A percentile compares a stretch with the other conserved stretches of the same genome.
Evolutionary conservation across 2,329 filamentous ascomycete genomes (phyloP).

Genomic region (Fusarium sp.): DNA sequence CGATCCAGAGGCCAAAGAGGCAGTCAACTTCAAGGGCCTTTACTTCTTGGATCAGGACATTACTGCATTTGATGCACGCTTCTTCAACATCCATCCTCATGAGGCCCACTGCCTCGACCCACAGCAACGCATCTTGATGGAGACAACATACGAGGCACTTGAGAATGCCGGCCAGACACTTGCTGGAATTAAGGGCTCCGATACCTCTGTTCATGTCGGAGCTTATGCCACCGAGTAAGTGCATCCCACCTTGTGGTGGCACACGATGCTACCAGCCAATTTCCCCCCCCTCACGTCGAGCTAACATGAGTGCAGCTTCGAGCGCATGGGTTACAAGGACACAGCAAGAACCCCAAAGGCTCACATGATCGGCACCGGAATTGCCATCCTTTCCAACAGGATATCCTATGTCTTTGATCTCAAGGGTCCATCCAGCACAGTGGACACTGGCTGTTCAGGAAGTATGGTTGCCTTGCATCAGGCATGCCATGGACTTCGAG

Average conservation of each 20-base stretch:
- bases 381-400: slow-evolving; percentile 49
- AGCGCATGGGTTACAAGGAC: slow-evolving; percentile 27
- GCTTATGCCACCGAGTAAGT: slow-evolving; percentile 28
- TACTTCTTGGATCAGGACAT: slow-evolving; percentile 32
- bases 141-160: slow-evolving; percentile 50
- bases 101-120: slow-evolving; percentile 51
- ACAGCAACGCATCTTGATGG: slow-evolving; percentile 48
- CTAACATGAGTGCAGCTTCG: slow-evolving; percentile 3
- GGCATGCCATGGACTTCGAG: slow-evolving; percentile 49
- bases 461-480: slow-evolving; percentile 46
- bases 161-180: slow-evolving; percentile 48
- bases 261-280: background rate
- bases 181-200: slow-evolving; percentile 39
- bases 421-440: slow-evolving; percentile 47
- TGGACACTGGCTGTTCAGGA: slow-evolving; percentile 54
- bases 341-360: slow-evolving; percentile 31
- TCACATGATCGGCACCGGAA: slow-evolving; percentile 46
- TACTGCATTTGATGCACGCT: slow-evolving; percentile 38
- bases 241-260: background rate
- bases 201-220: slow-evolving; percentile 50
- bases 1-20: slow-evolving; percentile 29
- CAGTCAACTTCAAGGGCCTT: slow-evolving; percentile 21
- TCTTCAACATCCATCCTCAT: slow-evolving; percentile 48
- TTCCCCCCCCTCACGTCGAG: background rate
- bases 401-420: slow-evolving; percentile 54